Percentiles rank a stretch among this genome's conserved stretches.
Conservation (phyloP, 129 eudicot species). For the Arctium lappa region DNA sequence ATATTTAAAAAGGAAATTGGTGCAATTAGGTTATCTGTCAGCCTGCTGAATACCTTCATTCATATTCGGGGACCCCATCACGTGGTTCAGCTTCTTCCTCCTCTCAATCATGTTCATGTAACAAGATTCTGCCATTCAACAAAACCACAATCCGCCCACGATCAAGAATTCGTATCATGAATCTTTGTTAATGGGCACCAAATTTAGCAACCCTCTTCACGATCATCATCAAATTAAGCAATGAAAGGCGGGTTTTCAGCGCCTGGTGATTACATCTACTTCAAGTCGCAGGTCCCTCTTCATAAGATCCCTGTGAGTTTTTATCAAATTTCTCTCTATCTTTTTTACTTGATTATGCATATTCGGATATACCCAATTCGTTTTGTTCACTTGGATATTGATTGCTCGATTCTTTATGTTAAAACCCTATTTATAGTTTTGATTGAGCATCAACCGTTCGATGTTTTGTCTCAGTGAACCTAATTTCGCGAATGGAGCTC, state of each 20-base stretch:
- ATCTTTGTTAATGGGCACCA: slow-evolving; percentile 12
- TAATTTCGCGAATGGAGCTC: neutral
- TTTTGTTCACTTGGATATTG: neutral
- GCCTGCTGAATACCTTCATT: neutral
- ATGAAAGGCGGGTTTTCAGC: slow-evolving; percentile 79
- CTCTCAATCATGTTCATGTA: slow-evolving; percentile 15
- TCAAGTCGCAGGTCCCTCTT: slow-evolving; percentile 99
- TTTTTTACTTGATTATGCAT: slow-evolving; percentile 5
- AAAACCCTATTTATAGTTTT: slow-evolving; percentile 15
- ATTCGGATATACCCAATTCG: neutral
- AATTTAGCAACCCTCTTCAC: neutral
- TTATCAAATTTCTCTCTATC: neutral
- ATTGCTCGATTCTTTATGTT: neutral
- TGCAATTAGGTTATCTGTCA: slow-evolving; percentile 14
- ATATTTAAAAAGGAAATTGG: neutral
- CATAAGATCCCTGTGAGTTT: slow-evolving; percentile 96
- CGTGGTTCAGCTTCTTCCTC: slow-evolving; percentile 28
- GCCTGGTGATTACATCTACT: slow-evolving; percentile 97
- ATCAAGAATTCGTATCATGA: slow-evolving; percentile 7
- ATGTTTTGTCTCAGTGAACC: slow-evolving; percentile 5
- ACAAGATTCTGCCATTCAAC: slow-evolving; percentile 1
- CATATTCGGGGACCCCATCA: slow-evolving; percentile 24
- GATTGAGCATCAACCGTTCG: slow-evolving; percentile 4
- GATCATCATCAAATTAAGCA: slow-evolving; percentile 27
- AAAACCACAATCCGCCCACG: neutral